phyloP scores from a whole-genome alignment of 2,329 filamentous ascomycete genomes.

The Byssoonygena ceratinophila region DNA sequence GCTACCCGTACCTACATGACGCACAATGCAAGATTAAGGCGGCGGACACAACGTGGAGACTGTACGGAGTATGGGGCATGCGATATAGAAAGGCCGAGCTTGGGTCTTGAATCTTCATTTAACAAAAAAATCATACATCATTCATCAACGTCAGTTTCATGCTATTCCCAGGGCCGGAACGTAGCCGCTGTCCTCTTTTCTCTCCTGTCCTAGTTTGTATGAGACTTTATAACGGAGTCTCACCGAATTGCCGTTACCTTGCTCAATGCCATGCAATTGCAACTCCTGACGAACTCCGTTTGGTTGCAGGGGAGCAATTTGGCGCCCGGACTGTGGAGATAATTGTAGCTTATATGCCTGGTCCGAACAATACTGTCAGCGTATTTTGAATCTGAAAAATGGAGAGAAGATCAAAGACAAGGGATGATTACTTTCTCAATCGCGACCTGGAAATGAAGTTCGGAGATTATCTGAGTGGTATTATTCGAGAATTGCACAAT shows the following conservation, averaged over 20 bases:
- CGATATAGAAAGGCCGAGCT: background rate
- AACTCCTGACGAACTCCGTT: slow-evolving; percentile 75
- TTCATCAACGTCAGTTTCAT: slow-evolving; percentile 28
- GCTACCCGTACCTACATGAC: background rate
- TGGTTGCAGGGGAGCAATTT: slow-evolving; percentile 59
- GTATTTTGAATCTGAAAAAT: background rate
- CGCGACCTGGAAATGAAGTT: slow-evolving; percentile 82
- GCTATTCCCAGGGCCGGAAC: slow-evolving; percentile 67
- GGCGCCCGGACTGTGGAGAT: slow-evolving; percentile 72
- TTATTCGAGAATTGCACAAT: slow-evolving; percentile 76
- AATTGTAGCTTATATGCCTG: slow-evolving; percentile 73
- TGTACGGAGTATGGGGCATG: too few relatives aligned
- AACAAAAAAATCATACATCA: background rate
- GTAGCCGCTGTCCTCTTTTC: slow-evolving; percentile 71
- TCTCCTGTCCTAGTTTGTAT: slow-evolving; percentile 56
- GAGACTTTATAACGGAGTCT: slow-evolving; percentile 84
- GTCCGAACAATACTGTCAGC: slow-evolving; percentile 12
- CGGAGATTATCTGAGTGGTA: slow-evolving; percentile 57
- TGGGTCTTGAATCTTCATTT: background rate
- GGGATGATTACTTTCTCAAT: slow-evolving; percentile 66
- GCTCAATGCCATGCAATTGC: slow-evolving; percentile 62
- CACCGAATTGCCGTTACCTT: slow-evolving; percentile 62
- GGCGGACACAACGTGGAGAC: background rate
- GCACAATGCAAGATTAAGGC: background rate
- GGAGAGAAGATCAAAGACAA: slow-evolving; percentile 9